Evolutionary conservation across 208 protist genomes (phyloP), one percentile per base, ranked within the genome.

Genomic region (Leishmania lainsoni): DNA sequence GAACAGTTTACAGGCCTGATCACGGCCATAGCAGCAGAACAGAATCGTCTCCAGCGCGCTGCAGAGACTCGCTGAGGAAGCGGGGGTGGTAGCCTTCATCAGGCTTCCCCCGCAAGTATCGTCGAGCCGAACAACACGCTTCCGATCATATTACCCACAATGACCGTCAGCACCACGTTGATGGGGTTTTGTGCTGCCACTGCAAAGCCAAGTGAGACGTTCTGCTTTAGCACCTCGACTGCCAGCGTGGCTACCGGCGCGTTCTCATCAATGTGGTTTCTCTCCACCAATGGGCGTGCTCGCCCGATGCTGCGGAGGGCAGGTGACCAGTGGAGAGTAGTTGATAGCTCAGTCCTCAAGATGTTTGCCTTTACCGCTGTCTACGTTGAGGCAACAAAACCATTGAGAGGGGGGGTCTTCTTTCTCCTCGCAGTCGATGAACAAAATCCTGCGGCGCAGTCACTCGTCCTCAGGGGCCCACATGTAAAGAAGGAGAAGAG

Each of bases 1-100:
- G 78, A 92, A 95, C 20, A 95, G 69, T 74, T 94, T 95, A 80
- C 89, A 94, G 45, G 87, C 81, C 3, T 86, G 89, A 81, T 95
- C 85, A n/a, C 81, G 83, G 32, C 91, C 92, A 79, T 94, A 97
- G 52, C 87, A 89, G 79, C 93, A 87, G 51, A 92, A 95, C 48
- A 97, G 87, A 9, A 94, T 78, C 54, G 92, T 97, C 86, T 97
- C 89, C 39, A 95, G 85, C 2, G 91, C 92, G n/a, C 92, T 90
- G 66, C 86, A 92, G 77, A 93, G 93, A 42, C 93, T 91, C 0
- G 90, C 70, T 29, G 88, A 83, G 56, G 91, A 91, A n/a, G 90
- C 80, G 69, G 92, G 94, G 52, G 89, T 90, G 20, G 92, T 95
- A n/a, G 92, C 87, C 71, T 94, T 94, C 49, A 97, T 88, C n/a